Evolutionary conservation across 225 moss, liverwort and hornwort genomes (phyloP).

Genomic region (Asterella californica): DNA sequence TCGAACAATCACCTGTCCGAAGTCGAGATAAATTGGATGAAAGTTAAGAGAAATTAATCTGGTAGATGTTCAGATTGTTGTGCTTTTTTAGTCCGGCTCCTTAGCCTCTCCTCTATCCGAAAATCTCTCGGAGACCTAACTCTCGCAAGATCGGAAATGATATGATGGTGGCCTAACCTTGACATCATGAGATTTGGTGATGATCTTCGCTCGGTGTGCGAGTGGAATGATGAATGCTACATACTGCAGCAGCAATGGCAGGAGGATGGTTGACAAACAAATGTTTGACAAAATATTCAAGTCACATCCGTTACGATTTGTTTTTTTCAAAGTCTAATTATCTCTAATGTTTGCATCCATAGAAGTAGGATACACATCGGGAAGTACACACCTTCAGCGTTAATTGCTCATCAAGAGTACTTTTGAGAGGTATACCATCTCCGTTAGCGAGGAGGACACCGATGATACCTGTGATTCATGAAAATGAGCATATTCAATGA

Average conservation of each 20-base stretch:
- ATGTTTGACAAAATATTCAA: not conserved
- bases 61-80: too few relatives aligned
- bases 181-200: conserved; percentile 40
- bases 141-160: not conserved
- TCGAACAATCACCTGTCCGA: too few relatives aligned
- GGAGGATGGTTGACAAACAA: not conserved
- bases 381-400: conserved; percentile 31
- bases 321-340: too few relatives aligned
- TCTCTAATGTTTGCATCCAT: too few relatives aligned
- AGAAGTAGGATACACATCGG: too few relatives aligned
- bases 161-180: conserved; percentile 20
- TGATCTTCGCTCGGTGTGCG: conserved; percentile 33
- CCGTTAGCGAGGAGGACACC: conserved; percentile 41
- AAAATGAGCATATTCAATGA: not conserved
- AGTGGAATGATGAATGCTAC: conserved; percentile 43
- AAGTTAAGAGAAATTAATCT: too few relatives aligned
- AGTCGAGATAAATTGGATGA: too few relatives aligned
- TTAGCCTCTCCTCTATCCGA: not conserved
- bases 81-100: too few relatives aligned
- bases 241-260: conserved; percentile 25
- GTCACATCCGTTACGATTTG: not conserved
- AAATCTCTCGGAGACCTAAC: not conserved
- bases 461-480: conserved; percentile 41
- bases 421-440: conserved; percentile 44
- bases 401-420: conserved; percentile 39